Conservation (phyloP, 495 filamentous ascomycete genomes). For the Annulohypoxylon bovei region DNA sequence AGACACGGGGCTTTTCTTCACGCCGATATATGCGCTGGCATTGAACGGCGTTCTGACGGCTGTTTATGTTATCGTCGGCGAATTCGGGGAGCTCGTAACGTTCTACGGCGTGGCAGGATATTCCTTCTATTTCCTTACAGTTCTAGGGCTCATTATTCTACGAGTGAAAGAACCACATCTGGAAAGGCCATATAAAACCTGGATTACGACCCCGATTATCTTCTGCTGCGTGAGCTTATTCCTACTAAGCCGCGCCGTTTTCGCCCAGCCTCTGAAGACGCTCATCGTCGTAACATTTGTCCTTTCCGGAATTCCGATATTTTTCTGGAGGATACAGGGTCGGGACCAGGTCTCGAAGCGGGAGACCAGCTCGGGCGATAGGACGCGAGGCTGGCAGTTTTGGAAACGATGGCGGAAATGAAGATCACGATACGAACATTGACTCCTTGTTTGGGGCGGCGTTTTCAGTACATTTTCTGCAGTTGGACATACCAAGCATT, state of each 20-base stretch:
- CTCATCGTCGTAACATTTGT: conserved; percentile 86
- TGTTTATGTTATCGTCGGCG: conserved; percentile 83
- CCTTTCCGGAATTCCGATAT: conserved; percentile 82
- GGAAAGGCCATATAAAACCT: conserved; percentile 90
- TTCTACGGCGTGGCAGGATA: conserved; percentile 98
- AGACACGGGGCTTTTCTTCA: conserved; percentile 76
- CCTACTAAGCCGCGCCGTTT: conserved; percentile 84
- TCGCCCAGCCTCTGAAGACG: conserved; percentile 90
- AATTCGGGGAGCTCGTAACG: conserved; percentile 89
- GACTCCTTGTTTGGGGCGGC: conserved; percentile 12
- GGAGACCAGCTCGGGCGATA: conserved; percentile 36
- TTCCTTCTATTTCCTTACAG: conserved; percentile 95
- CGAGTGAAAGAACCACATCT: conserved; percentile 87
- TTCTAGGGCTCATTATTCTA: conserved; percentile 90
- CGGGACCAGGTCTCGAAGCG: conserved; percentile 54
- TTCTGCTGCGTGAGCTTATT: conserved; percentile 99
- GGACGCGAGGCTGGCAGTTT: conserved; percentile 55
- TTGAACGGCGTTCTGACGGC: conserved; percentile 79
- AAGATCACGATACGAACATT: conserved; percentile 24
- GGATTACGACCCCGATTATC: conserved; percentile 96
- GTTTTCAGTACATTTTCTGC: conserved; percentile 26
- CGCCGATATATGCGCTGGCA: conserved; percentile 87
- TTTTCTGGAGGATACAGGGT: conserved; percentile 82
- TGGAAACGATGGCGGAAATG: conserved; percentile 52
- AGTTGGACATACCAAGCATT: conserved; percentile 38